Conservation (phyloP, 108 stramenopile species). For the Skeletonema costatum region DNA sequence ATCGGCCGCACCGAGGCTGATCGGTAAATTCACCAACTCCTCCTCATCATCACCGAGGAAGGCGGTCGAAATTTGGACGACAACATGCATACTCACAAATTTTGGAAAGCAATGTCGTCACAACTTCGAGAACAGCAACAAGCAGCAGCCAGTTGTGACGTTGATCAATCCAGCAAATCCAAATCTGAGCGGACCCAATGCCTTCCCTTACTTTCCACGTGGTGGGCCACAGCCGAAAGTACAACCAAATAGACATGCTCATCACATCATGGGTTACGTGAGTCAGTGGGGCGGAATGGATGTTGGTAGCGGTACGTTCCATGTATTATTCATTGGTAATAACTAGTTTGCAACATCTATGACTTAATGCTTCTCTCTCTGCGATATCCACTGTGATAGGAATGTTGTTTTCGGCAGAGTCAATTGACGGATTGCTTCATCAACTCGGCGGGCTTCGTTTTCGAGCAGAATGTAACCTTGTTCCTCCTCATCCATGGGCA, state of each 20-base stretch:
- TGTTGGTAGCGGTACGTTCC: slow-evolving; percentile 52
- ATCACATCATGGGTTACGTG: slow-evolving; percentile 73
- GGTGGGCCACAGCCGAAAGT: slow-evolving; percentile 32
- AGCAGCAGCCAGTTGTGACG: background rate
- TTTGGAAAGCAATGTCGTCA: slow-evolving; percentile 43
- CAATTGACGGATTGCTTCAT: slow-evolving; percentile 82
- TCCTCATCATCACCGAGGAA: slow-evolving; percentile 1
- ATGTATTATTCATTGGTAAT: background rate
- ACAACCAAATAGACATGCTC: slow-evolving; percentile 16
- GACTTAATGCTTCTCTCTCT: background rate
- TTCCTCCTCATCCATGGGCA: slow-evolving; percentile 4
- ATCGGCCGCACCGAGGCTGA: slow-evolving; percentile 36
- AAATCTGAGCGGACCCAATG: slow-evolving; percentile 58
- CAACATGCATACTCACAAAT: slow-evolving; percentile 76
- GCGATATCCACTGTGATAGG: background rate
- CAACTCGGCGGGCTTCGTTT: slow-evolving; percentile 68
- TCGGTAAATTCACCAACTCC: slow-evolving; percentile 24
- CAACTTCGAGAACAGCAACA: background rate
- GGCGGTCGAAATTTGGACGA: slow-evolving; percentile 71
- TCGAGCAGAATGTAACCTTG: slow-evolving; percentile 28
- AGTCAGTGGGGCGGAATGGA: slow-evolving; percentile 86
- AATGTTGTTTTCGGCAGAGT: slow-evolving; percentile 70
- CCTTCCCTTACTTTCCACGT: slow-evolving; percentile 79
- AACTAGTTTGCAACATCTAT: too few relatives aligned
- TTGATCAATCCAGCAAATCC: slow-evolving; percentile 79